phyloP scores from a whole-genome alignment of 352 stramenopile genomes.

The Phytophthora citrophthora region DNA sequence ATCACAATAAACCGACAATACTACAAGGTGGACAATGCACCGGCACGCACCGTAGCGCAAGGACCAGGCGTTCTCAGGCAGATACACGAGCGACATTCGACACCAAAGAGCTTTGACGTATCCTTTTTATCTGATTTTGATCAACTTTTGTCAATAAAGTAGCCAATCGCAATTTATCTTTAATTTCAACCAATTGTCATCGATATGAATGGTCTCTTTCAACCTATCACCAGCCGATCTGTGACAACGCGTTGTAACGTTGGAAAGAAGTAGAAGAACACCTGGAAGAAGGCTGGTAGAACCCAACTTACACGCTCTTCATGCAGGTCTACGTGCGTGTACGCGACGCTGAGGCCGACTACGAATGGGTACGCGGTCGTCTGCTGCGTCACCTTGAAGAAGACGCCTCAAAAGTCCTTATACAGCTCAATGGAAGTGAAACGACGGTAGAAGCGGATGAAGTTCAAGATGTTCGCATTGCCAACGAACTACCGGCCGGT shows the following conservation, averaged over 20 bases:
- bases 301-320: not conserved
- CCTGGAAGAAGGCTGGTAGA: slow-evolving; percentile 17
- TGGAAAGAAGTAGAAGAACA: slow-evolving; percentile 25
- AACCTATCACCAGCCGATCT: slow-evolving; percentile 22
- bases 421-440: slow-evolving; percentile 51
- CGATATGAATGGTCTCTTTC: too few relatives aligned
- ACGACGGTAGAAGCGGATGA: slow-evolving; percentile 53
- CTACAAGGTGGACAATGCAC: not conserved
- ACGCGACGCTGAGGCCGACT: slow-evolving; percentile 27
- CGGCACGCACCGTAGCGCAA: slow-evolving; percentile 65
- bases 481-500: slow-evolving; percentile 46
- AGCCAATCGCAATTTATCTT: not conserved
- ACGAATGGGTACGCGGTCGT: slow-evolving; percentile 55
- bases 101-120: not conserved
- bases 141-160: slow-evolving; percentile 18
- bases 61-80: slow-evolving; percentile 73
- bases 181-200: slow-evolving; percentile 5
- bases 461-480: slow-evolving; percentile 55
- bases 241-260: slow-evolving; percentile 31
- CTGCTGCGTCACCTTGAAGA: slow-evolving; percentile 46
- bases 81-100: slow-evolving; percentile 77
- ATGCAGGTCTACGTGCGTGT: slow-evolving; percentile 75
- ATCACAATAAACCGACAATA: not conserved
- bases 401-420: slow-evolving; percentile 36
- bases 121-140: slow-evolving; percentile 1